Percentiles rank a stretch among this genome's conserved stretches.
Conservation (phyloP, 805 yeast species). For the Metschnikowia bowlesiae region DNA sequence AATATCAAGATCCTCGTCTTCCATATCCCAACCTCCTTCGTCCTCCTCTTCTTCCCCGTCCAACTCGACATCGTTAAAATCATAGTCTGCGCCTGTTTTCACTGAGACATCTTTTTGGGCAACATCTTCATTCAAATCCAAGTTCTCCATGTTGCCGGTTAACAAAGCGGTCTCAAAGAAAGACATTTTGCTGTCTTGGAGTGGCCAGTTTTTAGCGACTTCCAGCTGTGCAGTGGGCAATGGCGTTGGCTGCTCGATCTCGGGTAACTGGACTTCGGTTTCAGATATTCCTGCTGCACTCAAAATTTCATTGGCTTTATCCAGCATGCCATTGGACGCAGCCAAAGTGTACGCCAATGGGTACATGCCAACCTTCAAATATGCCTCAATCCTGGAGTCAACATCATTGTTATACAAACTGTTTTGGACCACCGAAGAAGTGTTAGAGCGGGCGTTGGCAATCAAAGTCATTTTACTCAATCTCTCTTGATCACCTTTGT, state of each 20-base stretch:
- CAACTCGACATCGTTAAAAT: constrained; percentile 12
- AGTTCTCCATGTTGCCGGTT: constrained; percentile 66
- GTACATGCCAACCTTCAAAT: constrained; percentile 71
- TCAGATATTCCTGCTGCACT: constrained; percentile 63
- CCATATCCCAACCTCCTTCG: constrained; percentile 77
- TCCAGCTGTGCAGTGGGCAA: constrained; percentile 47
- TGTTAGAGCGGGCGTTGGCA: constrained; percentile 84
- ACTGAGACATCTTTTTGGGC: background rate
- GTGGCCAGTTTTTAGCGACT: constrained; percentile 71
- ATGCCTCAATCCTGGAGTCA: constrained; percentile 68
- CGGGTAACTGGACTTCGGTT: constrained; percentile 63
- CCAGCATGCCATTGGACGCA: constrained; percentile 75
- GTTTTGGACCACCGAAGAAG: constrained; percentile 75
- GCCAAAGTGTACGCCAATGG: constrained; percentile 95
- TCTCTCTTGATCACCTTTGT: constrained; percentile 75
- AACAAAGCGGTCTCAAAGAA: constrained; percentile 81
- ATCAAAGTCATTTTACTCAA: constrained; percentile 80
- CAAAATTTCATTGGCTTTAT: constrained; percentile 67
- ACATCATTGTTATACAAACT: constrained; percentile 72
- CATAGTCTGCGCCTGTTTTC: constrained; percentile 2
- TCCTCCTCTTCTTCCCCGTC: constrained; percentile 46
- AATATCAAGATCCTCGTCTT: constrained; percentile 73
- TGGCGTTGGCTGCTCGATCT: constrained; percentile 36
- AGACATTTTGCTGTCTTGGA: constrained; percentile 64
- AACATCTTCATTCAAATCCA: constrained; percentile 45